Conservation (phyloP, 306 rosid genomes). For the Cyamopsis tetragonoloba region DNA sequence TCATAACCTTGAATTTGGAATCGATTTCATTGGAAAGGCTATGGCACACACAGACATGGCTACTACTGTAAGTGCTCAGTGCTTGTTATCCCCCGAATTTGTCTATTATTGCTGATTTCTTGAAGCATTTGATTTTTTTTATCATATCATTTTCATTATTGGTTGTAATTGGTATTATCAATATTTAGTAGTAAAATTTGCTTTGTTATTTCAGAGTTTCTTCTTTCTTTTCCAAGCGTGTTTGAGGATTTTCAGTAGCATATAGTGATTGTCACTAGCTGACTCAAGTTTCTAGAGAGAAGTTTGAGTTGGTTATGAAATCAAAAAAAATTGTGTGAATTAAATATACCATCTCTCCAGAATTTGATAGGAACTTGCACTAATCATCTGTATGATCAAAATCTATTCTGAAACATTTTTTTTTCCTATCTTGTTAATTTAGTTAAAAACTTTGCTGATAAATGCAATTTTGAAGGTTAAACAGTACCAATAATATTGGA, state of each 20-base stretch:
- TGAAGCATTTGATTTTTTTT: background rate
- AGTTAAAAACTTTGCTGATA: background rate
- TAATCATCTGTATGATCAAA: background rate
- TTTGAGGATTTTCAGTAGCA: background rate
- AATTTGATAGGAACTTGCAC: background rate
- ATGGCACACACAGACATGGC: constrained; percentile 59
- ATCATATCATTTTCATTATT: background rate
- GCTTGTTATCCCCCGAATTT: background rate
- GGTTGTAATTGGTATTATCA: background rate
- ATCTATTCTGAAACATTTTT: background rate
- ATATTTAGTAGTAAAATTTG: background rate
- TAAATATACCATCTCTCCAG: background rate
- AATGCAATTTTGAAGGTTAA: background rate
- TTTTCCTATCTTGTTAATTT: background rate
- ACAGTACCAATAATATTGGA: background rate
- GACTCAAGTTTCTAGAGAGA: background rate
- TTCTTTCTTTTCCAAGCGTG: background rate
- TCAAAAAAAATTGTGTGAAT: background rate
- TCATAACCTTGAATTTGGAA: constrained; percentile 87
- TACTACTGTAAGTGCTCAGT: constrained; percentile 68
- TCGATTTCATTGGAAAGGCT: constrained; percentile 55
- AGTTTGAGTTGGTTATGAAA: background rate
- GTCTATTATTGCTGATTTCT: background rate
- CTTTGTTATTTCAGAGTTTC: background rate
- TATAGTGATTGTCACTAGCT: background rate